Evolutionary conservation across 805 yeast genomes (phyloP), one percentile per base, ranked within the genome.

Genomic region (Tetrapisispora iriomotensis): DNA sequence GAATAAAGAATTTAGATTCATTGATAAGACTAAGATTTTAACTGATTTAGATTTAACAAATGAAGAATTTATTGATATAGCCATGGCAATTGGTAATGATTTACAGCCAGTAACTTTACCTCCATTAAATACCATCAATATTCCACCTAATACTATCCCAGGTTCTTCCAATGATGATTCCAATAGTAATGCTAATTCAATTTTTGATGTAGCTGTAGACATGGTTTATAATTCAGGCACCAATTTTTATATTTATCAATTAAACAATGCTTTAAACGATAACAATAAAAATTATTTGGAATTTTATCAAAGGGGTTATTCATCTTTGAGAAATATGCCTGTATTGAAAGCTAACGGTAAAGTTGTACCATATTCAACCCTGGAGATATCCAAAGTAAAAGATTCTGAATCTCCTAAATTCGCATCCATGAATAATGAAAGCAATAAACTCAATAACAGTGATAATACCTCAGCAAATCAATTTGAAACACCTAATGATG

Each of bases 61-160:
- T 34, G 75, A 76, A 38, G 88, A 81, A 51, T 75, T 90, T 40
- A 63, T 75, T 39, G 96, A 90, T 49, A 71, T 84, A 34, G 70
- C 88, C 29, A 69, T 85, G 57, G 75, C 83, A 51, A 79, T 80
- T 15, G 96, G 96, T 3, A 82, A 85, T 55, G 77, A 73, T 28
- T 65, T 81, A 39, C 94, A 84, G 52, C 84, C 84, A 13, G 60
- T 58, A 24, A 72, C 81, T 1, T 70, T 87, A 48, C 71, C 76
- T 8, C 62, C 70, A 13, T 56, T 68, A 35, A 65, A 65, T 29
- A 53, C 53, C 14, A 54, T 53, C 38, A 33, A 33, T 17, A 12
- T 33, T 10, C 36, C 36, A 23, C 8, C 28, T 8, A 33, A 22
- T 23, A 33, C 15, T 15, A 8, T 12, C 5, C 62, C 64, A 21